Conservation (phyloP, 352 stramenopile genomes). For the Phytopythium cucurbitacearum region DNA sequence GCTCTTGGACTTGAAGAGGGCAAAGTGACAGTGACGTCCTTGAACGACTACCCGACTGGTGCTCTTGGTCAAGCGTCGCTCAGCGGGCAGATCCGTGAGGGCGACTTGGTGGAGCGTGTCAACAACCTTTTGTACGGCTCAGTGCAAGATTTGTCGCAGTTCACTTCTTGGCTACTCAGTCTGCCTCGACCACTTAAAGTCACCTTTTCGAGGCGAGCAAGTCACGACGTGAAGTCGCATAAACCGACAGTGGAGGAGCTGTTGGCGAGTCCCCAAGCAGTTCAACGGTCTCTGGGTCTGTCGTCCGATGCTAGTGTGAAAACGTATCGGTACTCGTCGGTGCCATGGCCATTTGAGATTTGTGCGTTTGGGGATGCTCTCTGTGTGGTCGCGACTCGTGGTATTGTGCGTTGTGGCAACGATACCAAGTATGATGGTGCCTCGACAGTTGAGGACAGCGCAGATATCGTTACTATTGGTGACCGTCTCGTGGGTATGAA, state of each 20-base stretch:
- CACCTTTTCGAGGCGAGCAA: constrained; percentile 43
- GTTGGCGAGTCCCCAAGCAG: constrained; percentile 18
- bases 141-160: constrained; percentile 74
- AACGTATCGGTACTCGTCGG: constrained; percentile 23
- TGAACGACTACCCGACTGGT: constrained; percentile 67
- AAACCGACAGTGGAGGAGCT: constrained; percentile 14
- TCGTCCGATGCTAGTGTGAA: constrained; percentile 18
- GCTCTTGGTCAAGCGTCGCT: constrained; percentile 67
- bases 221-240: constrained; percentile 4
- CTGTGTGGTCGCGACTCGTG: constrained; percentile 31
- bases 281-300: constrained; percentile 9
- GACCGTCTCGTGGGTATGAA: constrained; percentile 70
- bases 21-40: constrained; percentile 70
- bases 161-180: constrained; percentile 64
- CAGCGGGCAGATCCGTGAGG: constrained; percentile 48
- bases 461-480: constrained; percentile 24
- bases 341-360: constrained; percentile 37
- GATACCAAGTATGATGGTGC: constrained; percentile 6
- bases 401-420: constrained; percentile 24
- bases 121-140: constrained; percentile 61
- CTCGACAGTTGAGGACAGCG: constrained; percentile 1
- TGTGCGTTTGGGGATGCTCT: constrained; percentile 30
- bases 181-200: constrained; percentile 66
- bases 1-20: constrained; percentile 64
- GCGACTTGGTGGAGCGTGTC: constrained; percentile 73